Percentiles rank a stretch among this genome's conserved stretches.
phyloP scores from a whole-genome alignment of 1,284 basidiomycete genomes.

The Trichosporon asahii region DNA sequence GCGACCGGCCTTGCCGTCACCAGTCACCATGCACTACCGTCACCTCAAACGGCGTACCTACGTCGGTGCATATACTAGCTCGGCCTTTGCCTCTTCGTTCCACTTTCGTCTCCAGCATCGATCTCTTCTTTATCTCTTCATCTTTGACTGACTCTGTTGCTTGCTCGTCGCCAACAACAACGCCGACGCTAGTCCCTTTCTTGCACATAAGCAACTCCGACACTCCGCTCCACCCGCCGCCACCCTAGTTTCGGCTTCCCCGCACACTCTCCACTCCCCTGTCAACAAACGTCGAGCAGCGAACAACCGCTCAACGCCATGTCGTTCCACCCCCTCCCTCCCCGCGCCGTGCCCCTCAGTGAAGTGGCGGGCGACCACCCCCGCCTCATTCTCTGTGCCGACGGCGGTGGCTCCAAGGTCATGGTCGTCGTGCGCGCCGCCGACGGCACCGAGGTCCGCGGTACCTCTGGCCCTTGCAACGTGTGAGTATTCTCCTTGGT shows the following conservation, averaged over 20 bases:
- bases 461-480: slow-evolving; percentile 44
- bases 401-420: slow-evolving; percentile 47
- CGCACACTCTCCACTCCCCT: not conserved
- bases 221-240: not conserved
- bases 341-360: not conserved
- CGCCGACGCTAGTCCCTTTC: not conserved
- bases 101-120: not conserved
- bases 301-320: not conserved
- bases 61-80: not conserved
- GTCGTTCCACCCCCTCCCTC: slow-evolving; percentile 6
- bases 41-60: not conserved
- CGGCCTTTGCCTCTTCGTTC: not conserved
- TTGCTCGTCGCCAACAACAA: not conserved
- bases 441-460: slow-evolving; percentile 43
- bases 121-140: not conserved
- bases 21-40: not conserved
- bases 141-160: not conserved
- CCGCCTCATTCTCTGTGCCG: slow-evolving; percentile 37
- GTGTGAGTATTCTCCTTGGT: slow-evolving; percentile 32
- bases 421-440: slow-evolving; percentile 37
- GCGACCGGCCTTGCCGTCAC: not conserved
- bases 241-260: not conserved
- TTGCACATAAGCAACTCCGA: not conserved
- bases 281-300: not conserved
- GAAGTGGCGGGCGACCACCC: slow-evolving; percentile 18